Conservation (phyloP, 495 filamentous ascomycete genomes). For the Daldinia caldariorum region DNA sequence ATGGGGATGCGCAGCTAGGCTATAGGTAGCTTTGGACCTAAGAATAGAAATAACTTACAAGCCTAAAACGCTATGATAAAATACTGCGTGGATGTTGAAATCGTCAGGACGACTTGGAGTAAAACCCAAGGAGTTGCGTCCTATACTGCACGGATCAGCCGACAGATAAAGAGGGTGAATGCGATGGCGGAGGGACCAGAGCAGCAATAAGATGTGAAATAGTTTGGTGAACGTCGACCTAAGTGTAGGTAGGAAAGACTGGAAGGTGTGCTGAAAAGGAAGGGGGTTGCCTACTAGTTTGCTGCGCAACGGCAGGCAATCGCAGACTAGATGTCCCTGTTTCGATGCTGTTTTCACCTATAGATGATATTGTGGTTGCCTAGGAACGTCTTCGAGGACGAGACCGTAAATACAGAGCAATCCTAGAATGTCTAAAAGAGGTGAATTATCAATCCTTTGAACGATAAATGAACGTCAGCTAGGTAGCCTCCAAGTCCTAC, state of each 20-base stretch:
- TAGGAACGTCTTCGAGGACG: not conserved
- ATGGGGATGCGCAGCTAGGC: not conserved
- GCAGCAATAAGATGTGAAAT: not conserved
- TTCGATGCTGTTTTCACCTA: not conserved
- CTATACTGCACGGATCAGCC: not conserved
- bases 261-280: not conserved
- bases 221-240: not conserved
- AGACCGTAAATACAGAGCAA: constrained; percentile 3
- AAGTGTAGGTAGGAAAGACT: not conserved
- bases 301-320: not conserved
- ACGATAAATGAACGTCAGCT: not conserved
- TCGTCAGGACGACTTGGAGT: not conserved
- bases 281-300: constrained; percentile 8
- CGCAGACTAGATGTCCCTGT: not conserved
- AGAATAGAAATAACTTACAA: constrained; percentile 2
- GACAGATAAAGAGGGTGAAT: not conserved
- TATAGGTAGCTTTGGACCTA: not conserved
- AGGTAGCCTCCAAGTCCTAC: not conserved
- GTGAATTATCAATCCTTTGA: not conserved
- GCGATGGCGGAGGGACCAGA: not conserved
- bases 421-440: not conserved
- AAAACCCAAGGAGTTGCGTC: not conserved
- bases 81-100: not conserved
- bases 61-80: not conserved
- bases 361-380: not conserved